Base-by-base conservation (phyloP, 177 flowering plant species). In the Vitis hybrid region DNA sequence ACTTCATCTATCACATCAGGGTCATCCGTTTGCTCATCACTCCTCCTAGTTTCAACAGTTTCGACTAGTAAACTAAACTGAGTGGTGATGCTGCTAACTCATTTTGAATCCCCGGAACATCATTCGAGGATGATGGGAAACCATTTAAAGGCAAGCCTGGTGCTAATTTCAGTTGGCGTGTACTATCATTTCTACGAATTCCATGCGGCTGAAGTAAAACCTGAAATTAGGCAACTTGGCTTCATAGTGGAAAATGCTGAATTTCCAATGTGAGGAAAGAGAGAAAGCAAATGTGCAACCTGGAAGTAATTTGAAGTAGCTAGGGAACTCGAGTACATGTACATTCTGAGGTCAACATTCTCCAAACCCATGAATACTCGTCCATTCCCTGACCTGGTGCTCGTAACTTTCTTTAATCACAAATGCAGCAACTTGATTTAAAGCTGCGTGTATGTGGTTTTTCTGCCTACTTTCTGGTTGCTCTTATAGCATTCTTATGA, bases 61-160 rank as follows among this genome's bases (percentile, higher is more conserved):
- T 2, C 27, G 27, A 24, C 27, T 24, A 24, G 27, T 24, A 2
- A 24, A 24, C 27, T 24, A 24, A 24, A 24, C 27, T 24, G 27
- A 24, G 27, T 24, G 3, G 27, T 2, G 27, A 24, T 24, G 27
- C 27, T 24, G 27, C 27, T 24, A 2, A 2, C 0, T 24, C 27
- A 24, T 24, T 24, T 24, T 24, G 27, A 24, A 24, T 24, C 27
- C 27, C 27, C 27, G 27, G 27, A 24, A 24, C 27, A 24, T 24
- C 27, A 24, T 24, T 24, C 27, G 27, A 24, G 27, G 96, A 84
- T 65, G 92, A 87, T 35, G 98, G 99, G 70, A 95, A 97, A 80
- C 91, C 90, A 56, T 93, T 91, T 49, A 97, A 94, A 70, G 99
- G 98, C 75, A 95, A 83, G 63, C 78, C 89, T 14, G 97, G 99